A percentile compares a stretch with the other conserved stretches of the same genome.
Conservation (phyloP, 352 stramenopile species). For the Globisporangium mamillatum region DNA sequence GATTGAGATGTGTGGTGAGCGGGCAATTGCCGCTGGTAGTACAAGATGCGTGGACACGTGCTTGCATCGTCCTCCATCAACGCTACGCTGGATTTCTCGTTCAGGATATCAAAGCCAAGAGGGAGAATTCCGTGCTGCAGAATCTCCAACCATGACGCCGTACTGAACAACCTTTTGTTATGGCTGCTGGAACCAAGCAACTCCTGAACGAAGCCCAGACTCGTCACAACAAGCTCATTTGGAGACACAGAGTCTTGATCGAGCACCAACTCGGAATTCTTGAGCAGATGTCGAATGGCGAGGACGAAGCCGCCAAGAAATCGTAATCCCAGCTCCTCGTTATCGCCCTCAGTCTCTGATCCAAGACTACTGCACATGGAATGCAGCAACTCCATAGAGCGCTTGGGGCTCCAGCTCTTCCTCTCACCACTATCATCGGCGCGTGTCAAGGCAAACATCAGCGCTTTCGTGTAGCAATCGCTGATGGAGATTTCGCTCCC, state of each 20-base stretch:
- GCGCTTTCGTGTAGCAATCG: slow-evolving; percentile 61
- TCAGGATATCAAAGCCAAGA: slow-evolving; percentile 54
- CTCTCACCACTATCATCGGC: slow-evolving; percentile 14
- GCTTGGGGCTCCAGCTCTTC: slow-evolving; percentile 31
- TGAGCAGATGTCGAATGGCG: slow-evolving; percentile 43
- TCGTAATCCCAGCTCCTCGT: slow-evolving; percentile 26
- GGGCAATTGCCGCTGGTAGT: slow-evolving; percentile 53
- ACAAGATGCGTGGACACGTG: slow-evolving; percentile 29
- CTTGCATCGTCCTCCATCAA: not conserved
- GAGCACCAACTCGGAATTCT: slow-evolving; percentile 21
- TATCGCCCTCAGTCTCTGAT: slow-evolving; percentile 29
- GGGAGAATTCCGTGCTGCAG: slow-evolving; percentile 53
- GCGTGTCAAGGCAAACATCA: slow-evolving; percentile 53
- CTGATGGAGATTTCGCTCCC: slow-evolving; percentile 54
- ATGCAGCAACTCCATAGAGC: slow-evolving; percentile 49
- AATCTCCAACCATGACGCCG: slow-evolving; percentile 56
- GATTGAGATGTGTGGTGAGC: slow-evolving; percentile 13
- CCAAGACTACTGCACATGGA: slow-evolving; percentile 50
- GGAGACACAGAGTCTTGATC: slow-evolving; percentile 6
- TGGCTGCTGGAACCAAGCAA: slow-evolving; percentile 43
- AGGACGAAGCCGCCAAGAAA: slow-evolving; percentile 62
- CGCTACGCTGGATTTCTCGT: slow-evolving; percentile 17
- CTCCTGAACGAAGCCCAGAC: slow-evolving; percentile 46
- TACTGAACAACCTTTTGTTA: slow-evolving; percentile 32
- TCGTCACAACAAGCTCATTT: slow-evolving; percentile 43